phyloP scores from a whole-genome alignment of 2,329 filamentous ascomycete genomes.

The Aureobasidium sp. region DNA sequence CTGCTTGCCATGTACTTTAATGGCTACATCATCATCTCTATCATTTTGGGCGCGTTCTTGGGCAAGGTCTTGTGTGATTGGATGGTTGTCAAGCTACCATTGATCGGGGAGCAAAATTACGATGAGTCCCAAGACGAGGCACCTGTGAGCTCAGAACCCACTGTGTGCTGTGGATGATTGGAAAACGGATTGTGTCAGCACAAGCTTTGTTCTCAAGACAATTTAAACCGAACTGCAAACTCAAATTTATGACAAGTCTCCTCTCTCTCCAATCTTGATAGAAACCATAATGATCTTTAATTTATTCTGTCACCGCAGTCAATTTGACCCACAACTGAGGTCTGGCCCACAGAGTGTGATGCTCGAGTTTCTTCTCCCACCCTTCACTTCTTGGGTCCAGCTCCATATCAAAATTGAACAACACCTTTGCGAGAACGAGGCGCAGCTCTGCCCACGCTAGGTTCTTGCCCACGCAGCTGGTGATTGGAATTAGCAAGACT shows the following conservation, averaged over 20 bases:
- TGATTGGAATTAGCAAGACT: background rate
- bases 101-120: background rate
- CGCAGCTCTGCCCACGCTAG: slow-evolving; percentile 34
- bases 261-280: too few relatives aligned
- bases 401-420: slow-evolving; percentile 36
- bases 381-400: slow-evolving; percentile 21
- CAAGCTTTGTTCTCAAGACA: too few relatives aligned
- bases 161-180: slow-evolving; percentile 7
- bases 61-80: slow-evolving; percentile 69
- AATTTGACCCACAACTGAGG: slow-evolving; percentile 24
- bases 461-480: slow-evolving; percentile 21
- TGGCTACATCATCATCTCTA: slow-evolving; percentile 70
- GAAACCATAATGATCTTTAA: background rate
- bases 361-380: slow-evolving; percentile 21
- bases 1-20: slow-evolving; percentile 60
- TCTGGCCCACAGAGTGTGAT: slow-evolving; percentile 16
- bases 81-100: slow-evolving; percentile 25
- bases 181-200: background rate
- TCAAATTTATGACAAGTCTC: background rate
- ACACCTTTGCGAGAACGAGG: slow-evolving; percentile 33
- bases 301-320: background rate
- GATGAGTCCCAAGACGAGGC: background rate
- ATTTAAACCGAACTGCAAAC: background rate
- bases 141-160: background rate
- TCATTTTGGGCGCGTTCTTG: slow-evolving; percentile 68